Percentiles rank a stretch among this genome's conserved stretches.
These are phyloP conservation scores for Glonium stellatum DNA, from an alignment of 495 filamentous ascomycete species.

Conservation along the genomic window DNA sequence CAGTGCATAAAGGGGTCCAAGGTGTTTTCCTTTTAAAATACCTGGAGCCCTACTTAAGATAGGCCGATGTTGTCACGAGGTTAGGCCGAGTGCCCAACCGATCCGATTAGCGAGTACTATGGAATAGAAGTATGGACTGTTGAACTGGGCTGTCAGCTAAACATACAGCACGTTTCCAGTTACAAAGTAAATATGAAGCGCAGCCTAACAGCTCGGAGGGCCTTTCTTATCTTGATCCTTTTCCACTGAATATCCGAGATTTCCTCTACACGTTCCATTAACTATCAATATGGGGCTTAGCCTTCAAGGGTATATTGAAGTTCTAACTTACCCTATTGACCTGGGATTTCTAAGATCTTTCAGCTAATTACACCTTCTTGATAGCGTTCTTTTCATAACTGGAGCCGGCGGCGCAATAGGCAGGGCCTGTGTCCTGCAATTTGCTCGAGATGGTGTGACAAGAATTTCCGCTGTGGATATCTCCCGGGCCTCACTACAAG, in stretches of 20 bases:
- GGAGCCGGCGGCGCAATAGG: neutral
- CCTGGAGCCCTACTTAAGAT: too few relatives aligned
- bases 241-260: neutral
- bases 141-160: too few relatives aligned
- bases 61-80: too few relatives aligned
- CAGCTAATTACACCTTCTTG: neutral
- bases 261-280: too few relatives aligned
- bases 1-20: too few relatives aligned
- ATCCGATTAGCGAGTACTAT: too few relatives aligned
- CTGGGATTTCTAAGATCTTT: neutral
- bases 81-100: too few relatives aligned
- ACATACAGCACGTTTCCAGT: too few relatives aligned
- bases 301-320: neutral
- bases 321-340: neutral
- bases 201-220: neutral
- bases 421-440: neutral
- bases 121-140: too few relatives aligned
- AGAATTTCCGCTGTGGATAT: constrained; percentile 30
- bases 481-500: constrained; percentile 17
- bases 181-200: too few relatives aligned
- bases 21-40: too few relatives aligned
- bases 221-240: neutral
- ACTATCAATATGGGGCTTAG: neutral
- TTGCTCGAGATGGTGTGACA: constrained; percentile 32
- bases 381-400: neutral